These are phyloP conservation scores for Staphylotrichum tortipilum DNA, from an alignment of 495 filamentous ascomycete genomes.

Conservation along the genomic window DNA sequence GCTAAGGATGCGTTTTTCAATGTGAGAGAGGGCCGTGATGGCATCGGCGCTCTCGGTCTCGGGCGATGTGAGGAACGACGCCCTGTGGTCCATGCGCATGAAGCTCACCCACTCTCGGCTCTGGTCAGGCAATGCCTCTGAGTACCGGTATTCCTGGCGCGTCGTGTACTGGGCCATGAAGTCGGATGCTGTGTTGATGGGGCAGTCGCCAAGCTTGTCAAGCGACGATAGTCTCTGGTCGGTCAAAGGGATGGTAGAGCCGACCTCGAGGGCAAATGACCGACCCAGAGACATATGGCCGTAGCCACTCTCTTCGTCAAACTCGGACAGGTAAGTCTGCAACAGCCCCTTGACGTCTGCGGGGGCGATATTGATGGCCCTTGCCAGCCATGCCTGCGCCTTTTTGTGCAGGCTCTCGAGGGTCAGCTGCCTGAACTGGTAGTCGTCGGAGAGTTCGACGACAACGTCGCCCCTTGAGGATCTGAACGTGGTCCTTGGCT, in stretches of 20 bases:
- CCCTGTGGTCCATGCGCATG: conserved; percentile 41
- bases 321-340: conserved; percentile 91
- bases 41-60: conserved; percentile 47
- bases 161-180: conserved; percentile 97
- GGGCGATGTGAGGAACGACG: conserved; percentile 33
- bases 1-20: conserved; percentile 58
- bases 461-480: conserved; percentile 66
- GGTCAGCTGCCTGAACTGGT: conserved; percentile 65
- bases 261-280: conserved; percentile 91
- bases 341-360: conserved; percentile 91
- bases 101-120: conserved; percentile 53
- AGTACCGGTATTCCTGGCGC: conserved; percentile 82
- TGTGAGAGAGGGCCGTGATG: conserved; percentile 50
- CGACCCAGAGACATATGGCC: conserved; percentile 88
- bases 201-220: conserved; percentile 57
- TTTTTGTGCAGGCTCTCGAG: conserved; percentile 66
- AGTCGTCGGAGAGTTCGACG: conserved; percentile 88
- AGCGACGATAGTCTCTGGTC: conserved; percentile 78
- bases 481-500: conserved; percentile 68
- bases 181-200: conserved; percentile 84
- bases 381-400: conserved; percentile 70
- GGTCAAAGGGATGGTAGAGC: conserved; percentile 72
- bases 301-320: conserved; percentile 76
- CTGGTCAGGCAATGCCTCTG: conserved; percentile 58
- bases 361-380: conserved; percentile 75